Evolutionary conservation across 2,329 filamentous ascomycete genomes (phyloP).

Genomic region (Fusarium tanahbumbuense): DNA sequence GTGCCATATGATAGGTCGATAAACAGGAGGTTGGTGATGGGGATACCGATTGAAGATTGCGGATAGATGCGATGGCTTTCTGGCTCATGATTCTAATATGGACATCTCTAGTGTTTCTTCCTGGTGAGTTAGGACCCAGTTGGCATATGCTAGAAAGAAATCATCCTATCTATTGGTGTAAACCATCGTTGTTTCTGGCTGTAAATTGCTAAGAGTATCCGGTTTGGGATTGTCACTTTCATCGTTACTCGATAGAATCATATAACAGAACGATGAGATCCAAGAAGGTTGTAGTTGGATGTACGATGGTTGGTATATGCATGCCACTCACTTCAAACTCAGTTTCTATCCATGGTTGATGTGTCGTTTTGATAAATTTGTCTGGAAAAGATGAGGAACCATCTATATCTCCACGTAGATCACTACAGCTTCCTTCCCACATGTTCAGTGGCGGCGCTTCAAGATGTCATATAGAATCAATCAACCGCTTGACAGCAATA

Average conservation of each 20-base stretch:
- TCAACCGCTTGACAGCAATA: neutral
- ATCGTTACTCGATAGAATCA: neutral
- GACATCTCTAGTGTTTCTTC: neutral
- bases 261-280: neutral
- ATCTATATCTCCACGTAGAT: neutral
- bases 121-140: too few species aligned
- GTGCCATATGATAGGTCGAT: neutral
- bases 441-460: neutral
- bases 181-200: neutral
- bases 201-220: neutral
- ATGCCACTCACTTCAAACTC: neutral
- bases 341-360: neutral
- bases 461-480: neutral
- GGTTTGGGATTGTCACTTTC: neutral
- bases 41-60: neutral
- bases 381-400: neutral
- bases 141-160: neutral
- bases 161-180: neutral
- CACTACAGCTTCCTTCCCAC: neutral
- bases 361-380: neutral
- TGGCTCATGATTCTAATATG: neutral
- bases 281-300: neutral
- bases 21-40: neutral
- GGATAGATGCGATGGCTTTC: neutral
- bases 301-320: neutral